A percentile compares a stretch with the other conserved stretches of the same genome.
Conservation (phyloP, 441 rosid species). For the Syzygium malaccense region DNA sequence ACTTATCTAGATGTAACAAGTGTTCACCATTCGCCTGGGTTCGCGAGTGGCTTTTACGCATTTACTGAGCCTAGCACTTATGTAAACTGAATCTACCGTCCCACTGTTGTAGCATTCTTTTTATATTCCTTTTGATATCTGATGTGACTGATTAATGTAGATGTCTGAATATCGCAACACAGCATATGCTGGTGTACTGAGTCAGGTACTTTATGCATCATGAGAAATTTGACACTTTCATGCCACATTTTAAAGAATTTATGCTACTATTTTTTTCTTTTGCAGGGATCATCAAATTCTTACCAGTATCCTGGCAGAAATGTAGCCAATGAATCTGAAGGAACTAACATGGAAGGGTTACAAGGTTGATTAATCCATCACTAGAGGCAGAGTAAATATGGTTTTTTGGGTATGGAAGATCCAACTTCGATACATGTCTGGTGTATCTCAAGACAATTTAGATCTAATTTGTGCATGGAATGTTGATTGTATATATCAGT, state of each 20-base stretch:
- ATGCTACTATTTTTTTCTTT: neutral
- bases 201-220: neutral
- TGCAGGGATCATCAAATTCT: neutral
- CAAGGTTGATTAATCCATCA: neutral
- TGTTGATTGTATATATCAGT: neutral
- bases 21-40: neutral
- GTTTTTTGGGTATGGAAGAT: neutral
- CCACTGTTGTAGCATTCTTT: neutral
- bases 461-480: neutral
- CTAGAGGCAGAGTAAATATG: neutral
- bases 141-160: neutral
- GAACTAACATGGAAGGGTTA: neutral
- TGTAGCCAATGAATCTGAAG: neutral
- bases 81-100: neutral
- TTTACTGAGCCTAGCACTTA: neutral
- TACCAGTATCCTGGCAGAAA: neutral
- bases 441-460: neutral
- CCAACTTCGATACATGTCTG: neutral
- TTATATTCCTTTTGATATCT: neutral
- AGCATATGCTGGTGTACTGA: neutral
- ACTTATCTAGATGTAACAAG: neutral
- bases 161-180: neutral
- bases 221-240: neutral
- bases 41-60: neutral
- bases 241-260: neutral